phyloP scores from a whole-genome alignment of 1,284 basidiomycete genomes.

The Ganoderma resinaceum region DNA sequence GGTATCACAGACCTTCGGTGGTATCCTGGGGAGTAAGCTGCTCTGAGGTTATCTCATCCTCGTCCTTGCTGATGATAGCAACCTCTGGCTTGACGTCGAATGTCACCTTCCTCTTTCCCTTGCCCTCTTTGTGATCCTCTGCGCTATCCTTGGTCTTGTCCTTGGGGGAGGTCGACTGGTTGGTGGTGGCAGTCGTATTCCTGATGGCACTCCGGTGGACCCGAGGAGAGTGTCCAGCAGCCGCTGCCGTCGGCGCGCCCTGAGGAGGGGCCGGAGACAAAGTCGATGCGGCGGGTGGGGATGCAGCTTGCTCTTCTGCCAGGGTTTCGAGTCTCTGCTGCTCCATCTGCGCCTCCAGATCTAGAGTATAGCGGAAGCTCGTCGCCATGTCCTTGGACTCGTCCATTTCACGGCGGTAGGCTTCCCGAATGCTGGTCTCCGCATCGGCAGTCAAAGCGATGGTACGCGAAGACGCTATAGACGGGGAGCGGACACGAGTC shows the following conservation, averaged over 20 bases:
- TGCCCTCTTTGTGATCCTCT: conserved; percentile 38
- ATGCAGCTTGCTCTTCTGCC: conserved; percentile 23
- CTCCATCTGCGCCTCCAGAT: conserved; percentile 66
- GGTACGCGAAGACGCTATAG: conserved; percentile 38
- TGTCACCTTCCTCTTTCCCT: conserved; percentile 73
- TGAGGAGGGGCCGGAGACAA: conserved; percentile 16
- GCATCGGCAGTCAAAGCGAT: conserved; percentile 32
- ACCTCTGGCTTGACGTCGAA: conserved; percentile 71
- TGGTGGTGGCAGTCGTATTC: conserved; percentile 24
- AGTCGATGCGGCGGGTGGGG: conserved; percentile 13
- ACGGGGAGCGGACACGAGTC: conserved; percentile 34
- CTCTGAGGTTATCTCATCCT: conserved; percentile 17
- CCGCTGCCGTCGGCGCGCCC: conserved; percentile 7
- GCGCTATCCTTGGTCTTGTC: conserved; percentile 17
- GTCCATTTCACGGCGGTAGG: conserved; percentile 65
- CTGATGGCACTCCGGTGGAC: conserved; percentile 40
- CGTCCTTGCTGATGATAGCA: conserved; percentile 47
- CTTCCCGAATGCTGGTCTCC: conserved; percentile 44
- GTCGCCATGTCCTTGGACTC: conserved; percentile 68
- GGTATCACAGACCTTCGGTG: conserved; percentile 38
- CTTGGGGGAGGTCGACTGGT: conserved; percentile 24
- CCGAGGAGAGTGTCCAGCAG: conserved; percentile 36
- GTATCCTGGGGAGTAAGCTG: conserved; percentile 9
- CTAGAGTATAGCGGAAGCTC: conserved; percentile 69
- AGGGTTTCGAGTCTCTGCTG: conserved; percentile 16